A percentile compares a stretch with the other conserved stretches of the same genome.
Evolutionary conservation across 495 filamentous ascomycete species (phyloP).

Genomic region (Penicillium alfredii): DNA sequence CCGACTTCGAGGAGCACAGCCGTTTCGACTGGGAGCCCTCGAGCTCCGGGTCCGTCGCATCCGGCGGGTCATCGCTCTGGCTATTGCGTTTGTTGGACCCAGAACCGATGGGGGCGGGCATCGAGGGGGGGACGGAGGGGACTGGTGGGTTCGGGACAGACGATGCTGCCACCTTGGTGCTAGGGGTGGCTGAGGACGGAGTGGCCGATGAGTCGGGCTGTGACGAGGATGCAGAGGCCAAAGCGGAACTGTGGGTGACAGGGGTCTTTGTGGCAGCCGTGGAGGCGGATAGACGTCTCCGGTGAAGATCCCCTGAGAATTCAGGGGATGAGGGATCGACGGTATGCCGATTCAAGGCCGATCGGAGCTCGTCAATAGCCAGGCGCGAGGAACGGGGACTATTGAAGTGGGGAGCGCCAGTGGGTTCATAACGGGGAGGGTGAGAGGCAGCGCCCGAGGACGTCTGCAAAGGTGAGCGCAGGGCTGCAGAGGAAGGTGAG

Average conservation of each 20-base stretch:
- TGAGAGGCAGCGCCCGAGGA: slow-evolving; percentile 21
- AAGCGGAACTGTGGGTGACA: slow-evolving; percentile 14
- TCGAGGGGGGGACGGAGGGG: slow-evolving; percentile 28
- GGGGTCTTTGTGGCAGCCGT: slow-evolving; percentile 17
- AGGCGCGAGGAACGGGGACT: slow-evolving; percentile 37
- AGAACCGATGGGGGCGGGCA: slow-evolving; percentile 29
- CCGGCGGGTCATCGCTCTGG: slow-evolving; percentile 24
- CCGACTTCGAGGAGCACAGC: slow-evolving; percentile 46
- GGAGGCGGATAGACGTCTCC: slow-evolving; percentile 38
- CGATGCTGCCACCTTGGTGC: neutral
- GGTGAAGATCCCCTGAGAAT: slow-evolving; percentile 35
- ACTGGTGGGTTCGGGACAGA: slow-evolving; percentile 19
- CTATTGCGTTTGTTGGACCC: slow-evolving; percentile 42
- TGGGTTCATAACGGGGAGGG: slow-evolving; percentile 32
- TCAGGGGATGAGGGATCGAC: slow-evolving; percentile 35
- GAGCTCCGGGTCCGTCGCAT: slow-evolving; percentile 40
- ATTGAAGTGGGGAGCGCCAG: slow-evolving; percentile 29
- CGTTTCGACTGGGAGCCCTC: slow-evolving; percentile 49
- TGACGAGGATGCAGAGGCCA: slow-evolving; percentile 17
- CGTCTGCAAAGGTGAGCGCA: slow-evolving; percentile 33
- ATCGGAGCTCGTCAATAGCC: slow-evolving; percentile 45
- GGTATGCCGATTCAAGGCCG: slow-evolving; percentile 40
- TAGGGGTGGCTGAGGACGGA: slow-evolving; percentile 12
- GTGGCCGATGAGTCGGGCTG: slow-evolving; percentile 16
- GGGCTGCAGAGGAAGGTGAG: slow-evolving; percentile 37